A percentile compares a stretch with the other conserved stretches of the same genome.
phyloP scores from a whole-genome alignment of 768 basidiomycete species.

The Lentinula raphanica region DNA sequence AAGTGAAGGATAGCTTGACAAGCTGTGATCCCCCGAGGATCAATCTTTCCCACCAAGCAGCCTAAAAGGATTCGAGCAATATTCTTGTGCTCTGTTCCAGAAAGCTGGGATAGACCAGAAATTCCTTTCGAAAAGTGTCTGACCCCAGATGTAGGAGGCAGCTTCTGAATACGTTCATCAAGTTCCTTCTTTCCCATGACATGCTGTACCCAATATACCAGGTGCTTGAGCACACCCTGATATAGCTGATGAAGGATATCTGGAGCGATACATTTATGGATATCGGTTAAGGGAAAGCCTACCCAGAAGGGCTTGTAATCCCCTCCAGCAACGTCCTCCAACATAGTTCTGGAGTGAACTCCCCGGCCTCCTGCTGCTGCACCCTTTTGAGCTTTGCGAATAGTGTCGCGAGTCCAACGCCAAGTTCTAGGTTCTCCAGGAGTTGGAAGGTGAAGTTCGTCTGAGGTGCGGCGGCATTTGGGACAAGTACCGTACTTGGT shows the following conservation, averaged over 20 bases:
- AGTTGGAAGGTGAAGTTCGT: neutral
- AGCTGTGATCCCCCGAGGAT: no score
- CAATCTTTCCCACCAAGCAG: constrained; percentile 18
- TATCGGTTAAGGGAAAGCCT: constrained; percentile 16
- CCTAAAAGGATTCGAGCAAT: constrained; percentile 21
- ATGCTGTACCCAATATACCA: constrained; percentile 16
- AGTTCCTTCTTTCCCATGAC: constrained; percentile 18
- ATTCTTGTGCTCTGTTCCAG: constrained; percentile 10
- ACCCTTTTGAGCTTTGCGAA: neutral
- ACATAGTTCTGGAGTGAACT: no score
- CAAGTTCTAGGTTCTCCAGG: neutral
- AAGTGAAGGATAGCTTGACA: constrained; percentile 31
- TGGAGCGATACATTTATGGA: constrained; percentile 17
- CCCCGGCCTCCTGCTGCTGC: neutral
- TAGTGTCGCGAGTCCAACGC: neutral
- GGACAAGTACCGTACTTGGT: constrained; percentile 9
- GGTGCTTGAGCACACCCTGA: constrained; percentile 23
- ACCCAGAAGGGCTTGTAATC: constrained; percentile 20
- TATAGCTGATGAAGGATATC: constrained; percentile 23
- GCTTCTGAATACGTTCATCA: constrained; percentile 19
- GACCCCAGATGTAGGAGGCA: constrained; percentile 24
- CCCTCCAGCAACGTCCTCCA: no score
- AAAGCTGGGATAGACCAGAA: constrained; percentile 16
- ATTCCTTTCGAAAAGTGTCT: constrained; percentile 10
- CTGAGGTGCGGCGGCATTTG: neutral